Evolutionary conservation across 306 rosid genomes (phyloP).

Genomic region (Aeschynomene evenia): DNA sequence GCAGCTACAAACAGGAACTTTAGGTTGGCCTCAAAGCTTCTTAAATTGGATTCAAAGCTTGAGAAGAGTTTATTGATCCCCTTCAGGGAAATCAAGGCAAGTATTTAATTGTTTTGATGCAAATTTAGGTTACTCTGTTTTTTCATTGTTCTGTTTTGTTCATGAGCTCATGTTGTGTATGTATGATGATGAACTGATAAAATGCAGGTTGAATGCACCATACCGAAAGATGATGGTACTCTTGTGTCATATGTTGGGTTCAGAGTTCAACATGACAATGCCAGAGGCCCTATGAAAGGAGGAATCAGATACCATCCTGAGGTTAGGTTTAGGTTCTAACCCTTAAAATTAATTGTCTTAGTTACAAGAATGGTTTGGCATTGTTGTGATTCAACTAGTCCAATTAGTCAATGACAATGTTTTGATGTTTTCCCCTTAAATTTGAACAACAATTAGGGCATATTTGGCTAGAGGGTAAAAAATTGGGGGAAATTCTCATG

Average conservation of each 20-base stretch:
- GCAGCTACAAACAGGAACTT: constrained; percentile 97
- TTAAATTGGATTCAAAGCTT: constrained; percentile 90
- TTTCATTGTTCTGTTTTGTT: constrained; percentile 14
- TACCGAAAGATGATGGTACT: constrained; percentile 87
- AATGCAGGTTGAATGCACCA: constrained; percentile 89
- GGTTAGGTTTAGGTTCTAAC: constrained; percentile 44
- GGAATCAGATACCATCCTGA: constrained; percentile 99
- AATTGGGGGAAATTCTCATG: too few relatives aligned
- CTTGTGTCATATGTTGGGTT: constrained; percentile 90
- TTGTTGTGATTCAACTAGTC: constrained; percentile 3
- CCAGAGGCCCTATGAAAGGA: constrained; percentile 99
- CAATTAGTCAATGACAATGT: background rate
- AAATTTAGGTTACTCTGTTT: background rate
- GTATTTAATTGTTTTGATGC: background rate
- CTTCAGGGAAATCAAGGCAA: constrained; percentile 91
- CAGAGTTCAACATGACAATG: constrained; percentile 93
- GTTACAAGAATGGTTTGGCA: background rate
- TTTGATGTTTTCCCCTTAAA: background rate
- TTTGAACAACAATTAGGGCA: background rate
- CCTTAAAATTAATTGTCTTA: background rate
- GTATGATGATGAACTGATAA: constrained; percentile 9
- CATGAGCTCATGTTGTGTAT: constrained; percentile 6
- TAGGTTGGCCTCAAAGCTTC: constrained; percentile 78
- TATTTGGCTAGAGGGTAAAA: too few relatives aligned
- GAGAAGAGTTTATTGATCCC: constrained; percentile 91